Base-by-base conservation (phyloP, 345 rosid genomes). In the Aquilaria sinensis region DNA sequence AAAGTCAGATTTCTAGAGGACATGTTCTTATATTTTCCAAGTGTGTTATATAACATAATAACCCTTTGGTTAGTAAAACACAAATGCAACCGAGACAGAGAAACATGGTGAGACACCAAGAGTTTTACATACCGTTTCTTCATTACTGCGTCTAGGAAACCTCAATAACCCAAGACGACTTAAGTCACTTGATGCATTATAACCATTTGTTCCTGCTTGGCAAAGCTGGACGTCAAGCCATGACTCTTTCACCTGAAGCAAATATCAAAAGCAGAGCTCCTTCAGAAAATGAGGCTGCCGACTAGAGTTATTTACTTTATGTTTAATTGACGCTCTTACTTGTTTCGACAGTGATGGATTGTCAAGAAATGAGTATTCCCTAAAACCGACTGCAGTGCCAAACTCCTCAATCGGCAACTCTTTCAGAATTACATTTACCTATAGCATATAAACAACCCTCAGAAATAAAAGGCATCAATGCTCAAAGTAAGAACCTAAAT, bases 211-310 rank as follows among this genome's bases (percentile, higher is more conserved):
- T 70, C 90, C 95, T 71, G 68, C 91, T 77, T 82, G 84, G 81
- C 97, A 94, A 65, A 88, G 83, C 68, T 82, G 86, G 75, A 94
- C 97, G 72, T 88, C 86, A 61, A 94, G 91, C 88, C 95, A 78
- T 32, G 99, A 94, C 66, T 88, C 93, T 70, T 83, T 88, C 47
- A 94, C 99, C 99, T 94, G 73, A 65, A 80, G 69, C 50, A 56
- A 48, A 53, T 45, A 33, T 48, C 46, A 32, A 61, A 55, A 45
- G 50, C 57, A 31, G 57, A 45, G 51, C 32, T 53, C 57, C 43
- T 12, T 31, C 11, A 23, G 23, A 23, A 23, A 10, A 9, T 14
- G 29, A 59, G 7, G 58, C 47, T 37, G 47, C 29, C 9, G 45
- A 5, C 49, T 31, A 30, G 32, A 15, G 16, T 47, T 12, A n/a